A percentile compares a stretch with the other conserved stretches of the same genome.
These are phyloP conservation scores for Globisporangium rhizosaccharum DNA, from an alignment of 352 stramenopile genomes.

Conservation along the genomic window DNA sequence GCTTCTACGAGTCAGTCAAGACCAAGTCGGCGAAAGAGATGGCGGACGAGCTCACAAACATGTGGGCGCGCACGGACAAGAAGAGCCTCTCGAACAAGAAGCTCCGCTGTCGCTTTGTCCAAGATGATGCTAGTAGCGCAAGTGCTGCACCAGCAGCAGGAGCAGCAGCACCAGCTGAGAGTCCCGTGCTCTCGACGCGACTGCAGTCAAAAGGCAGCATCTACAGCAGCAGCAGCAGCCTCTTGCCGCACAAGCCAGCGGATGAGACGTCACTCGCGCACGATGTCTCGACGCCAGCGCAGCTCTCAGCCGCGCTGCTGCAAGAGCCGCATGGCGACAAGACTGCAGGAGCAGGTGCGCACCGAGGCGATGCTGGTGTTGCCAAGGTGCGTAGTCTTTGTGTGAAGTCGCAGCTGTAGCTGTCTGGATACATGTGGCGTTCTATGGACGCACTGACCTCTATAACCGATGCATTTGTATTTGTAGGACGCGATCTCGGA, in stretches of 20 bases:
- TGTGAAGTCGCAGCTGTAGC: not conserved
- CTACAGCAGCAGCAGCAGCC: constrained; percentile 23
- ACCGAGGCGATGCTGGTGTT: constrained; percentile 5
- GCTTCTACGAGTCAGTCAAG: constrained; percentile 84
- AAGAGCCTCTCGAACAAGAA: constrained; percentile 85
- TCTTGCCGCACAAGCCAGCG: constrained; percentile 10
- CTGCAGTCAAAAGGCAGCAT: constrained; percentile 19
- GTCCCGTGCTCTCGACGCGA: constrained; percentile 6
- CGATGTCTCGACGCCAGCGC: constrained; percentile 36
- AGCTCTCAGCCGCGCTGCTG: constrained; percentile 58
- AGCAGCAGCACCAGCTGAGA: constrained; percentile 8
- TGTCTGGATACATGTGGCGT: not conserved
- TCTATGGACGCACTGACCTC: not conserved
- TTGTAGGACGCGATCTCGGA: constrained; percentile 50
- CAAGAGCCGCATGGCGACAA: constrained; percentile 24
- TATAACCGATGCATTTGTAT: not conserved
- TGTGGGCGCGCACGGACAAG: constrained; percentile 82
- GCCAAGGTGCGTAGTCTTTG: constrained; percentile 10
- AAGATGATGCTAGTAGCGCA: constrained; percentile 25
- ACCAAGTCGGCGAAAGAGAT: constrained; percentile 86
- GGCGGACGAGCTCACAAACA: constrained; percentile 83
- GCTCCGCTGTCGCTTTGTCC: constrained; percentile 78
- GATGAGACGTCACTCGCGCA: constrained; percentile 25
- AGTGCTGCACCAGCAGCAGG: not conserved
- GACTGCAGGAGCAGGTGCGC: not conserved